A percentile compares a stretch with the other conserved stretches of the same genome.
phyloP scores from a whole-genome alignment of 345 rosid genomes.

The Moricandia moricandioides region DNA sequence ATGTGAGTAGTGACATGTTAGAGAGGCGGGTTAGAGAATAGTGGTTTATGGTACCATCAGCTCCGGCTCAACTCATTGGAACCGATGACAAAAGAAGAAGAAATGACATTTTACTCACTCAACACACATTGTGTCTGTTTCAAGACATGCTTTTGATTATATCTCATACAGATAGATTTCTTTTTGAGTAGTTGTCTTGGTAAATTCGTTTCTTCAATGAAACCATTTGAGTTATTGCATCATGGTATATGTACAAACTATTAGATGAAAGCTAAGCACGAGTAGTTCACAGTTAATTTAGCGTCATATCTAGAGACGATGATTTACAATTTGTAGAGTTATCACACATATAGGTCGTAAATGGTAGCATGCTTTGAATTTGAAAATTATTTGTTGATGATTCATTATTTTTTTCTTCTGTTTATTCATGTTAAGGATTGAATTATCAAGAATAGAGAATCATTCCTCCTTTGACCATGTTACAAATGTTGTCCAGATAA shows the following conservation, averaged over 20 bases:
- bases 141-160: not conserved
- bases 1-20: slow-evolving; percentile 61
- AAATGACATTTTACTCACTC: not conserved
- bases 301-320: too few species aligned
- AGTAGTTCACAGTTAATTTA: too few species aligned
- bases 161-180: not conserved
- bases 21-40: slow-evolving; percentile 74
- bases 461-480: not conserved
- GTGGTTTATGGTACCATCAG: slow-evolving; percentile 49
- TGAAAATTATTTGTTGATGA: too few species aligned
- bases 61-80: not conserved
- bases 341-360: too few species aligned
- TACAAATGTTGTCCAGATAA: not conserved
- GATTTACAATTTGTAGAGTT: too few species aligned
- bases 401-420: not conserved
- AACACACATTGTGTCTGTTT: not conserved
- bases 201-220: not conserved
- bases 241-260: not conserved
- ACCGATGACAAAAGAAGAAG: not conserved
- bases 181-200: not conserved
- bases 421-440: not conserved
- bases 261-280: not conserved
- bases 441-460: not conserved
- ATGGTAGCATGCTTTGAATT: not conserved
- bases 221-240: not conserved